These are phyloP conservation scores for Ascochyta rabiei DNA, from an alignment of 2,329 filamentous ascomycete genomes.

Conservation along the genomic window DNA sequence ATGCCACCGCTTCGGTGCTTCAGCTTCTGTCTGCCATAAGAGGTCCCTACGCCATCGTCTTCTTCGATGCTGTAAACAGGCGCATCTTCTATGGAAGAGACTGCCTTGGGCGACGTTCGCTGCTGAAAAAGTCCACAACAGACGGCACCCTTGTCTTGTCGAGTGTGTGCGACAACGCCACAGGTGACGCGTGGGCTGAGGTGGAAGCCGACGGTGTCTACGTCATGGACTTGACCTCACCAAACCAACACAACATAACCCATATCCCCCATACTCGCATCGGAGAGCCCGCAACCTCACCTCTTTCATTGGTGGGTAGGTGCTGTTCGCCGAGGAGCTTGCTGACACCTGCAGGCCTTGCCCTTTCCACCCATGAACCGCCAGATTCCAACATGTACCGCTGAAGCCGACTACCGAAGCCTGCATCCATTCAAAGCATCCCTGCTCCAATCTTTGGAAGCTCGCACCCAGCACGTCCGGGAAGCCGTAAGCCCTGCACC, in stretches of 20 bases:
- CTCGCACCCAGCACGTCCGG: slow-evolving; percentile 55
- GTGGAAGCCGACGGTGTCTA: slow-evolving; percentile 86
- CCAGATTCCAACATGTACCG: background rate
- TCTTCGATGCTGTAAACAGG: slow-evolving; percentile 67
- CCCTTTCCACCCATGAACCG: slow-evolving; percentile 56
- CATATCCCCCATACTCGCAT: slow-evolving; percentile 35
- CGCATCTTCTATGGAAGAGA: slow-evolving; percentile 84
- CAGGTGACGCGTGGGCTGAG: slow-evolving; percentile 68
- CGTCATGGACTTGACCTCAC: slow-evolving; percentile 60
- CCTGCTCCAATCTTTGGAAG: slow-evolving; percentile 66
- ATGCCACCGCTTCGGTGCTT: slow-evolving; percentile 23
- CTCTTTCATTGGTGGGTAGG: slow-evolving; percentile 44
- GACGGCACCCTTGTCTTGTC: slow-evolving; percentile 49
- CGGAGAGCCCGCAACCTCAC: slow-evolving; percentile 8
- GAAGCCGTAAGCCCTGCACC: slow-evolving; percentile 23
- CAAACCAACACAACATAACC: background rate
- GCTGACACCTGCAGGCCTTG: slow-evolving; percentile 43
- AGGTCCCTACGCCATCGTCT: slow-evolving; percentile 91
- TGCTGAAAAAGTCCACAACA: slow-evolving; percentile 64
- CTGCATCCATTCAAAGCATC: slow-evolving; percentile 61
- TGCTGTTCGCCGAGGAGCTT: slow-evolving; percentile 15
- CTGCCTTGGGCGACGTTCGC: slow-evolving; percentile 82
- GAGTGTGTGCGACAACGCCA: slow-evolving; percentile 46
- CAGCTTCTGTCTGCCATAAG: slow-evolving; percentile 35
- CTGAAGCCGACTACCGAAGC: slow-evolving; percentile 24